These are phyloP conservation scores for Ceratocystis huliohia DNA, from an alignment of 2,329 filamentous ascomycete species.

Conservation along the genomic window DNA sequence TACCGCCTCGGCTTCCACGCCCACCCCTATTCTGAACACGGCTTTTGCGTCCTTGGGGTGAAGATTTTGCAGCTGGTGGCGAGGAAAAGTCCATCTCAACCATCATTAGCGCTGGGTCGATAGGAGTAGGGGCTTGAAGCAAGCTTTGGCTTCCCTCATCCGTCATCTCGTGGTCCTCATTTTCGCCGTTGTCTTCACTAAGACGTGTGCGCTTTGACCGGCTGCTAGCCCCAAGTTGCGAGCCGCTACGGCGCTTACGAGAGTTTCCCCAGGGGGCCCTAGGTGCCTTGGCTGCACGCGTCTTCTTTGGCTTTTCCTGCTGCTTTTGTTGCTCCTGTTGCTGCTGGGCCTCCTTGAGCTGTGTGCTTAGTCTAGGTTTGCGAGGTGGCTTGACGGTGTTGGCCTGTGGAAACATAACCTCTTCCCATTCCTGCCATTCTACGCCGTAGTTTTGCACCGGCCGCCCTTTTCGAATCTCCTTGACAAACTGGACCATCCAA, in stretches of 20 bases:
- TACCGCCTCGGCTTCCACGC: neutral
- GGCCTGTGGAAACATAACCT: constrained; percentile 1
- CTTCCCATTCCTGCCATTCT: constrained; percentile 11
- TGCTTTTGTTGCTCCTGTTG: neutral
- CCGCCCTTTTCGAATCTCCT: neutral
- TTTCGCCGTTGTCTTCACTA: neutral
- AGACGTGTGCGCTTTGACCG: neutral
- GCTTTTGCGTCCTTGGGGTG: neutral
- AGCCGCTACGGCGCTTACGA: neutral
- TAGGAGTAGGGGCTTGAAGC: neutral
- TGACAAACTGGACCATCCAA: constrained; percentile 2
- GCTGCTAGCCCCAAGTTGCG: neutral
- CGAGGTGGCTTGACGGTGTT: neutral
- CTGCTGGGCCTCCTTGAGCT: neutral
- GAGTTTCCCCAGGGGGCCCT: neutral
- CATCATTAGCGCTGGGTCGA: neutral
- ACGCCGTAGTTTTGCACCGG: neutral
- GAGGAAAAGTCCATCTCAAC: neutral
- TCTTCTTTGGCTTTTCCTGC: neutral
- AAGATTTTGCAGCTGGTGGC: neutral
- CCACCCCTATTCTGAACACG: neutral
- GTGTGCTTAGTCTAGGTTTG: constrained; percentile 1
- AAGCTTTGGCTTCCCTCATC: neutral
- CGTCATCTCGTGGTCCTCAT: neutral
- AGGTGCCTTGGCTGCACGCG: neutral